Evolutionary conservation across 805 yeast genomes (phyloP), one percentile per base, ranked within the genome.

Genomic region (Wickerhamomyces sydowiorum): DNA sequence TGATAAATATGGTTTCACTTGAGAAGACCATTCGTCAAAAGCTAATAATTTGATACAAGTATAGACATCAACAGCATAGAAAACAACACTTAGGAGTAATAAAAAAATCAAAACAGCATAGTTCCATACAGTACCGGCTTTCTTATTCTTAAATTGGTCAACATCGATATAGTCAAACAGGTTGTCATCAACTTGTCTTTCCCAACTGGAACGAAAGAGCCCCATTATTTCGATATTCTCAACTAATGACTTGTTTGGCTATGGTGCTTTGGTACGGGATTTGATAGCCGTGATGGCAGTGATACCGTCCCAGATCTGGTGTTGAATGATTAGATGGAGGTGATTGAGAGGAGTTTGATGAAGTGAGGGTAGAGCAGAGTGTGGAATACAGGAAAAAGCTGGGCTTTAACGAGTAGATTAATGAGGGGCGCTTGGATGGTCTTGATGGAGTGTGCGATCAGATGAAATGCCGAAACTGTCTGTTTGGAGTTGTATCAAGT

Each of bases 1-100:
- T 1, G 80, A 66, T 4, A 76, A 58, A 46, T 58, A 66, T 5
- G 82, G 80, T 41, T 66, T 61, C 40, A 74, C 72, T 35, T 69
- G 61, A 5, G 78, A 69, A 4, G 81, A 71, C 91, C 91, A 83
- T 36, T 75, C 68, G 54, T 83, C 75, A 59, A 82, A 80, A 1
- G 84, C 93, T 50, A 87, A 66, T 33, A 88, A 72, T 51, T 76
- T 79, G 43, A 88, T 63, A 59, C 91, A 78, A 0, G 96, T 86
- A 65, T 86, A 88, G 20, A 87, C 69, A 65, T 88, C 96, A 2
- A 85, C 73, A 1, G 70, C 84, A 38, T 76, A 73, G 43, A 81
- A 65, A 1, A 79, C 70, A 14, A 77, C 56, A 36, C 79, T 69
- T 40, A 86, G 59, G n/a, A 74, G 49, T 7, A 56, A 39, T 15